These are phyloP conservation scores for Withania somnifera DNA, from an alignment of 305 asterid species.

Conservation along the genomic window DNA sequence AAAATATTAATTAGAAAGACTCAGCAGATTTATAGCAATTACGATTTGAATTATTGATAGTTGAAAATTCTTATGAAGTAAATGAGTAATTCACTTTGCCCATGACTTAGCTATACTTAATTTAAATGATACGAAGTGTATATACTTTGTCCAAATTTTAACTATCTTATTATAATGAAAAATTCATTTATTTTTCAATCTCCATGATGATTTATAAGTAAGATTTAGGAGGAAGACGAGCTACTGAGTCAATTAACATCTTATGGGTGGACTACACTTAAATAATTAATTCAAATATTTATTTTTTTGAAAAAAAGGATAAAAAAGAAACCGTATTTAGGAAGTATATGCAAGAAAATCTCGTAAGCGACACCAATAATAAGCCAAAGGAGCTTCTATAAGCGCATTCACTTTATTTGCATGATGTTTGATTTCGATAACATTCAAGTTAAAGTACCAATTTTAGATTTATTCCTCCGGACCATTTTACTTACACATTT, in stretches of 20 bases:
- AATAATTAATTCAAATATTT: neutral
- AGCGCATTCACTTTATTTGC: neutral
- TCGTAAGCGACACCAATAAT: neutral
- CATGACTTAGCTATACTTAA: neutral
- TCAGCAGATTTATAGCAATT: neutral
- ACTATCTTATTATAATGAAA: neutral
- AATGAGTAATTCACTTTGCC: neutral
- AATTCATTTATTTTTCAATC: neutral
- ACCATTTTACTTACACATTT: too few relatives aligned
- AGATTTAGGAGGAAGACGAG: neutral
- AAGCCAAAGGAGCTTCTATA: neutral
- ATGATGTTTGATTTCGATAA: neutral
- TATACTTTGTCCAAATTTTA: neutral
- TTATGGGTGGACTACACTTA: neutral
- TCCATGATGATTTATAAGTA: neutral
- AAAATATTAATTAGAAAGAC: neutral
- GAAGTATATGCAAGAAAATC: neutral
- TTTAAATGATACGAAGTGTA: neutral
- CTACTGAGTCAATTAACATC: neutral
- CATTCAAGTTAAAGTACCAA: too few relatives aligned
- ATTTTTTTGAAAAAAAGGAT: neutral
- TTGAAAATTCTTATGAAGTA: neutral
- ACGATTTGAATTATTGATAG: neutral
- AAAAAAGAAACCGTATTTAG: neutral
- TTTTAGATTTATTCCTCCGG: too few relatives aligned